Evolutionary conservation across 805 yeast genomes (phyloP), one percentile per base, ranked within the genome.

Genomic region (Ogataea angusta): DNA sequence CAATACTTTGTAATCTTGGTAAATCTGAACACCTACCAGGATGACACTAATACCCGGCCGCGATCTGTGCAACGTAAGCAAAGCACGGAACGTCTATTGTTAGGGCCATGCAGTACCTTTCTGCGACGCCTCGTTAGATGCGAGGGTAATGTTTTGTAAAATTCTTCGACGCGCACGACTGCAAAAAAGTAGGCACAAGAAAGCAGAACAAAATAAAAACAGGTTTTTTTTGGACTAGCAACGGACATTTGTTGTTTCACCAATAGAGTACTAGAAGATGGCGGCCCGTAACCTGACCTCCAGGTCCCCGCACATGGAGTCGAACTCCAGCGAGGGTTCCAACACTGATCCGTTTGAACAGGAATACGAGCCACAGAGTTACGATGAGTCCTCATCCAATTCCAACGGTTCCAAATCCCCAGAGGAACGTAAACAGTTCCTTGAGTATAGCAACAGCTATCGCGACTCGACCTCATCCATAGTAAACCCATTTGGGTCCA

Each of bases 271-370:
- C 28, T 14, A 12, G 27, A 42, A 8, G 14, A 61, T 60, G 66
- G 47, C 67, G 3, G 49, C 63, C 10, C 56, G 68, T 44, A 62
- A 60, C 44, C 45, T 63, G 31, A 63, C 68, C 10, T 45, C 65
- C 4, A 52, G 56, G 32, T 59, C 67, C 3, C 66, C 67, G 16
- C 63, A 59, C 33, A 45, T 57, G 38, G 64, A 54, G 24, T 52
- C 59, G 15, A 51, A 48, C 34, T 48, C 57, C 22, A 52, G 57
- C 34, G 58, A 53, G 30, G 52, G 52, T 16, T 34, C 49, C 8
- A 39, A 44, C n/a, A 32, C 39, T 22, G 59, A 62, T 32, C 63
- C 64, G 12, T 58, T 60, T 48, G 58, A 54, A 39, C 60, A 54
- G 34, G 62, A 56, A n/a, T 59, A 52, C 41, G 65, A 58, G 42